Percentiles rank a stretch among this genome's conserved stretches.
Conservation (phyloP, 345 rosid genomes). For the Bruguiera sexangula region DNA sequence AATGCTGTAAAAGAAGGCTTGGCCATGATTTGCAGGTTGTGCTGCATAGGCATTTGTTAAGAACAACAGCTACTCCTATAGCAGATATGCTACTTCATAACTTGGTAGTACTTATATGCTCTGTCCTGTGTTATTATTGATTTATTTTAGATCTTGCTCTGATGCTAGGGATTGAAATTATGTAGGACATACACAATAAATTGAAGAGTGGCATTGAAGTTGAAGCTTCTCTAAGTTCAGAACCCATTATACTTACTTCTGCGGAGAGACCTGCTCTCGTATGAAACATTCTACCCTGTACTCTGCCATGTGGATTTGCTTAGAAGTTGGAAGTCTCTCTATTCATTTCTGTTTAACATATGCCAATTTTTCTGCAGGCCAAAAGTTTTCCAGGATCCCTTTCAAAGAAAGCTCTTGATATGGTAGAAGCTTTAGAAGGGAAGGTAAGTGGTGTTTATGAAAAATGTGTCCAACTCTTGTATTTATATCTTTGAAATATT, state of each 20-base stretch:
- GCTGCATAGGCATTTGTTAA: conserved; percentile 83
- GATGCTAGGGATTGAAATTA: conserved; percentile 15
- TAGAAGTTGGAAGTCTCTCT: not conserved
- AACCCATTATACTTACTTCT: conserved; percentile 42
- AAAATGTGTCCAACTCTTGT: not conserved
- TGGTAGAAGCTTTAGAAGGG: conserved; percentile 82
- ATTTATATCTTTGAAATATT: not conserved
- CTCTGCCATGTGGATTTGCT: not conserved
- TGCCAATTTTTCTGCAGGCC: conserved; percentile 50
- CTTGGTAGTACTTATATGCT: conserved; percentile 48
- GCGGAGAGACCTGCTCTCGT: conserved; percentile 71
- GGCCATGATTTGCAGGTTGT: conserved; percentile 53
- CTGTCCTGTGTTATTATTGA: conserved; percentile 9
- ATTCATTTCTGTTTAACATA: not conserved
- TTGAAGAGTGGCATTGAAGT: conserved; percentile 72
- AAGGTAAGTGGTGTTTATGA: conserved; percentile 51
- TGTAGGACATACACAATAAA: conserved; percentile 70
- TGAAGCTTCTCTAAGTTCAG: conserved; percentile 55
- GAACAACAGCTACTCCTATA: conserved; percentile 70
- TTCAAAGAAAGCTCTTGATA: conserved; percentile 65
- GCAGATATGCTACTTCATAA: conserved; percentile 61
- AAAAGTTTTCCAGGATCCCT: conserved; percentile 69
- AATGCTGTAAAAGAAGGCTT: conserved; percentile 17
- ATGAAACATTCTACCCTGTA: conserved; percentile 28
- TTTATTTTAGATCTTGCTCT: conserved; percentile 14